These are phyloP conservation scores for Alternaria sp. DNA, from an alignment of 2,329 filamentous ascomycete species.

Conservation along the genomic window DNA sequence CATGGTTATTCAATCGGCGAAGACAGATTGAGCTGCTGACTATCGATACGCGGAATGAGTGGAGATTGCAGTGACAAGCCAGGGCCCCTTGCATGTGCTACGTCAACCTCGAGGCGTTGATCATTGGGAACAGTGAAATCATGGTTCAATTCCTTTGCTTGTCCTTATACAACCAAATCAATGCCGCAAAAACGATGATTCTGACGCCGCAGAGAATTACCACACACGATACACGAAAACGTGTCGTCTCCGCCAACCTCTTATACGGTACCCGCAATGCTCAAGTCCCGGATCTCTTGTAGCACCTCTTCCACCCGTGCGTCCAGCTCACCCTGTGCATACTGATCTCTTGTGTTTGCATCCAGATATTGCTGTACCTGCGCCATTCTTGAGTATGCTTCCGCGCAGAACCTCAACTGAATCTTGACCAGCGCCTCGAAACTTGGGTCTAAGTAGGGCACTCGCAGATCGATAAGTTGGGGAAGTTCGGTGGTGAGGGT, in stretches of 20 bases:
- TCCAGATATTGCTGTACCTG: conserved; percentile 99
- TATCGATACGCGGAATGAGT: too few relatives aligned
- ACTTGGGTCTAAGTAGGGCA: conserved; percentile 94
- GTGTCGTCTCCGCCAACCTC: neutral
- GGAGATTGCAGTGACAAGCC: too few relatives aligned
- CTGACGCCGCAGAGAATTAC: conserved; percentile 5
- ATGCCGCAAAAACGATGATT: neutral
- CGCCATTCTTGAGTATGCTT: conserved; percentile 97
- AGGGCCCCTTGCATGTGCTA: too few relatives aligned
- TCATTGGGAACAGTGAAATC: neutral
- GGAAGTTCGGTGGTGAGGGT: conserved; percentile 93
- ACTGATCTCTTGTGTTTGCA: conserved; percentile 93
- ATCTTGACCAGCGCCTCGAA: conserved; percentile 99
- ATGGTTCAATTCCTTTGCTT: neutral
- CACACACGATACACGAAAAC: neutral
- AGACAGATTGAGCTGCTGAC: too few relatives aligned
- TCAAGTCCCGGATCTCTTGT: conserved; percentile 96
- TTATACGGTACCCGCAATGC: conserved; percentile 79
- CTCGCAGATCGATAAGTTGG: conserved; percentile 93
- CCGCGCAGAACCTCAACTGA: conserved; percentile 94
- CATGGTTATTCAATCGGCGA: too few relatives aligned
- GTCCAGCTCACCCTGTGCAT: conserved; percentile 92
- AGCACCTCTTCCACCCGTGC: conserved; percentile 92
- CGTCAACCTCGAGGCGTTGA: neutral
- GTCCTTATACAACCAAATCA: neutral